Percentiles rank a stretch among this genome's conserved stretches.
phyloP scores from a whole-genome alignment of 805 yeast species.

The Sugiyamaella smithiae region DNA sequence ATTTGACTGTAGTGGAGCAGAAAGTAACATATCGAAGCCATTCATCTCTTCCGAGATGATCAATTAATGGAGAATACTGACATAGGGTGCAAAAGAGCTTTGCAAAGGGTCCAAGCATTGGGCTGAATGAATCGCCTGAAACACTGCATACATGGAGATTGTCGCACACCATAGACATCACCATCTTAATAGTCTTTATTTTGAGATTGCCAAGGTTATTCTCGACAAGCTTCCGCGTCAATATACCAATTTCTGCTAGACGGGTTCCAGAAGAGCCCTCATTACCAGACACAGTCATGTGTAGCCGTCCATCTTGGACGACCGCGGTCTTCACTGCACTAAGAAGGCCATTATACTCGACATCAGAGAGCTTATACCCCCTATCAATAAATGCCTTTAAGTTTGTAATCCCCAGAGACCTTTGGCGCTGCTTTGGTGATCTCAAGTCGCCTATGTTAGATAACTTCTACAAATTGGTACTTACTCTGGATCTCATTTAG shows the following conservation, averaged over 20 bases:
- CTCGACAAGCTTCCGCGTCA: conserved; percentile 4
- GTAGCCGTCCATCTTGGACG: not conserved
- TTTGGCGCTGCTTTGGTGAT: not conserved
- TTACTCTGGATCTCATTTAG: not conserved
- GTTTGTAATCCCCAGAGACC: not conserved
- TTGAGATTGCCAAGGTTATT: conserved; percentile 2
- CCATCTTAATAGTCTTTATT: conserved; percentile 3
- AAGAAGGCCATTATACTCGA: not conserved
- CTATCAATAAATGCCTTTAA: not conserved
- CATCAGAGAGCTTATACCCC: not conserved
- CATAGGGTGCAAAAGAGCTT: conserved; percentile 18
- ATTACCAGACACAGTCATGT: not conserved
- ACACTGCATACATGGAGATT: not conserved
- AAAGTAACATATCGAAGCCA: conserved; percentile 3
- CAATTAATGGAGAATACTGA: conserved; percentile 23
- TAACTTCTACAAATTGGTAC: not conserved
- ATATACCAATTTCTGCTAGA: not conserved
- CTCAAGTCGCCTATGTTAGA: not conserved
- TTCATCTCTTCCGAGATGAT: conserved; percentile 15
- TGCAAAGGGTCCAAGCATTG: conserved; percentile 20
- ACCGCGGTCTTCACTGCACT: not conserved
- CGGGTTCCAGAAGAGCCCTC: not conserved
- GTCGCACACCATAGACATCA: conserved; percentile 7
- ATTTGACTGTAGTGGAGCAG: not conserved
- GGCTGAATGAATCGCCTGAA: conserved; percentile 11